Base-by-base conservation (phyloP, 163 green algal species). In the Scenedesmus sp. region DNA sequence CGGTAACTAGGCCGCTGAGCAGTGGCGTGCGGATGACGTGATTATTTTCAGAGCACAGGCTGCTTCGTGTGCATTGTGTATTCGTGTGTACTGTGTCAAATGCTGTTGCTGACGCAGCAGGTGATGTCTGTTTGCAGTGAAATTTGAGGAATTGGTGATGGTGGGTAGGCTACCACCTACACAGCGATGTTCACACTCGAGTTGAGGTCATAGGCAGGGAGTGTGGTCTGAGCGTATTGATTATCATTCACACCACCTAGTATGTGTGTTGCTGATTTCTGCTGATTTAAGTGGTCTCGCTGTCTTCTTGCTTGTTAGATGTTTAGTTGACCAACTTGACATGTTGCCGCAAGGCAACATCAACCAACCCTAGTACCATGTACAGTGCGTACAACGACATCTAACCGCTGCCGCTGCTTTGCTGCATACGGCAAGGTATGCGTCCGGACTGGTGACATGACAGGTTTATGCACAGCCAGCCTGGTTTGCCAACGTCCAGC, bases 281-380 rank as follows among this genome's bases (percentile, higher is more conserved):
- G 65, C 40, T 1, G 22, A 72, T 33, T 7, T 40, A 4, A 76
- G 6, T 40, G 65, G 37, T 76, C 65, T 18, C 30, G 15, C 2
- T 76, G 2, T 35, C 59, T 72, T 20, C 22, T 7, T 35, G 65
- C 30, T 40, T 40, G 7, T 40, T 16, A 22, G 61, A n/a, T 73
- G 26, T 15, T 7, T 37, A 40, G 30, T 37, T 76, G 30, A 40
- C 30, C 24, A 40, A 13, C 4, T 40, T 76, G 26, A 56, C 79
- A 65, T 59, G 49, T 24, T 85, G 79, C 79, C 42, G 79, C 43
- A 59, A 85, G 43, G 79, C 79, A 85, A 37, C 42, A 43, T 84
- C 30, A 56, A 53, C 4, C 22, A 30, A 40, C 12, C 15, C 26
- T 37, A 42, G 33, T 40, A 56, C n/a, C 65, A 43, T 43, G 44